Evolutionary conservation across 169 alveolate species (phyloP).

Genomic region (Plasmodium sp.): DNA sequence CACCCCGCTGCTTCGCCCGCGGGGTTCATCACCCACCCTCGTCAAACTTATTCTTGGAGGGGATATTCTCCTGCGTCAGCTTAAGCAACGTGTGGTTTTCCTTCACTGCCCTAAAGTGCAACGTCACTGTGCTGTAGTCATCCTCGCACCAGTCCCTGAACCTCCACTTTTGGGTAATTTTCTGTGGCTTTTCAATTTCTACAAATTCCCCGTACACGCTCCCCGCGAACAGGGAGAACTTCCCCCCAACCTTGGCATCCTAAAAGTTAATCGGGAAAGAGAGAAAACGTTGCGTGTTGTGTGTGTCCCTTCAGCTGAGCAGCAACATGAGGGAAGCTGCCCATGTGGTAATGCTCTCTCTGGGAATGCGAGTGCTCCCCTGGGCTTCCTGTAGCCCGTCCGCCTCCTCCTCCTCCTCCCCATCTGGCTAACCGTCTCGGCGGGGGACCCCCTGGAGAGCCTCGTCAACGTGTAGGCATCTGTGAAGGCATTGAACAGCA

Average conservation of each 20-base stretch:
- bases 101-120: constrained; percentile 17
- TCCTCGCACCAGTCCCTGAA: constrained; percentile 51
- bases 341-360: background rate
- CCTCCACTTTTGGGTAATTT: constrained; percentile 37
- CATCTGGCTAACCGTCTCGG: constrained; percentile 24
- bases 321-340: background rate
- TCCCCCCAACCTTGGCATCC: constrained; percentile 74
- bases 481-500: constrained; percentile 40
- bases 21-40: constrained; percentile 32
- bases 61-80: constrained; percentile 50
- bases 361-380: background rate
- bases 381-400: background rate
- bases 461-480: constrained; percentile 60
- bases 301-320: background rate
- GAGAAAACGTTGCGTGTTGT: background rate
- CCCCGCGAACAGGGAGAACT: constrained; percentile 23
- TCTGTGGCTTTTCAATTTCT: constrained; percentile 18
- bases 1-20: background rate
- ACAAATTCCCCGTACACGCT: constrained; percentile 49
- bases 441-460: constrained; percentile 59
- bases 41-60: constrained; percentile 25
- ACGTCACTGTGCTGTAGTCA: constrained; percentile 49
- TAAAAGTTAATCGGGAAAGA: background rate
- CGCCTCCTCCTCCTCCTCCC: background rate
- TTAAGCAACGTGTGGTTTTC: constrained; percentile 63